phyloP scores from a whole-genome alignment of 116 monocot genomes.

The Phalaenopsis hybrid region DNA sequence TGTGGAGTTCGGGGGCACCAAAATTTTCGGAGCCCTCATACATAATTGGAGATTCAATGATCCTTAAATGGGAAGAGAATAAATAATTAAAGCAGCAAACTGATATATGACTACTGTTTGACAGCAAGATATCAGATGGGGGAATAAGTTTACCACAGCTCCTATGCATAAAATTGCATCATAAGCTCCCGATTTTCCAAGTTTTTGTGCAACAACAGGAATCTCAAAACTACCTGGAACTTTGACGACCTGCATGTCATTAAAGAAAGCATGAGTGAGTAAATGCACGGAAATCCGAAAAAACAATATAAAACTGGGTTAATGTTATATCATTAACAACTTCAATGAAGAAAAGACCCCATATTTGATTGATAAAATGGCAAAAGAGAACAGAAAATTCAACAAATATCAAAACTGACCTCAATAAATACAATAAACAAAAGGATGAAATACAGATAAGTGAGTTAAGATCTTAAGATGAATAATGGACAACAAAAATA shows the following conservation, averaged over 20 bases:
- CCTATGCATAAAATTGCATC: slow-evolving; percentile 93
- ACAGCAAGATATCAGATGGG: background rate
- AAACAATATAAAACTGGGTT: background rate
- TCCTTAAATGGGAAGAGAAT: background rate
- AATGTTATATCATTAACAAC: background rate
- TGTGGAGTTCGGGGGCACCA: too few species aligned
- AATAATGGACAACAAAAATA: background rate
- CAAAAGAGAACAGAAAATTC: background rate
- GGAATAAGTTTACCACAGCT: slow-evolving; percentile 59
- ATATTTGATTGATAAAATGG: background rate
- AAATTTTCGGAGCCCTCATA: background rate
- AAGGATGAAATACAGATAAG: too few species aligned
- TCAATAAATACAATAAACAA: background rate
- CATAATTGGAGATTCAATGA: background rate
- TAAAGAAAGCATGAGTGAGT: background rate
- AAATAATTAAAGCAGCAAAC: background rate
- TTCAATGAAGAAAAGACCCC: background rate
- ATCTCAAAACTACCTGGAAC: slow-evolving; percentile 99
- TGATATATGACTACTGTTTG: background rate
- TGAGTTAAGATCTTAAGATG: background rate
- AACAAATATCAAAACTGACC: background rate
- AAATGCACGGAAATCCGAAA: background rate
- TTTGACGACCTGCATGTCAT: slow-evolving; percentile 52
- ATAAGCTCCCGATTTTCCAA: slow-evolving; percentile 75
- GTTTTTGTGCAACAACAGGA: slow-evolving; percentile 81